Conservation (phyloP, 192 early-diverging fungal species). For the Backusella luteola region DNA sequence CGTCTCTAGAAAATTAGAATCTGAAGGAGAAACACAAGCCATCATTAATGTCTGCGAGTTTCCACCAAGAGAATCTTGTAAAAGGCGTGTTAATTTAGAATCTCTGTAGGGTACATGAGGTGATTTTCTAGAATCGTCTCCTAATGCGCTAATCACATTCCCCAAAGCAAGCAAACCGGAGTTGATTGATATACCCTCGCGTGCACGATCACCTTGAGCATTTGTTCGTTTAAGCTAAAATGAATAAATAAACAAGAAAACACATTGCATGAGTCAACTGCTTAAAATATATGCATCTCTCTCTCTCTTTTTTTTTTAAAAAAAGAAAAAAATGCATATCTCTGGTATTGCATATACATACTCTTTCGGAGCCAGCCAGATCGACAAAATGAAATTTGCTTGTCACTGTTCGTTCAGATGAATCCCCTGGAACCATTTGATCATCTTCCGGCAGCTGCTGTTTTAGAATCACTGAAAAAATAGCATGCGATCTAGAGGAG, state of each 20-base stretch:
- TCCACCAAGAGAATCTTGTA: slow-evolving; percentile 96
- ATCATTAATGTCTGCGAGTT: slow-evolving; percentile 94
- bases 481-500: slow-evolving; percentile 95
- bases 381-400: slow-evolving; percentile 99
- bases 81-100: slow-evolving; percentile 92
- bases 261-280: neutral
- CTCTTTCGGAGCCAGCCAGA: slow-evolving; percentile 92
- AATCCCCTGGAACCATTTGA: slow-evolving; percentile 16
- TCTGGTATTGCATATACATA: slow-evolving; percentile 21
- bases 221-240: slow-evolving; percentile 81
- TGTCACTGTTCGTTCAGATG: neutral
- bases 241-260: neutral
- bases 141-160: slow-evolving; percentile 95
- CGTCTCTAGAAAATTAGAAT: slow-evolving; percentile 83
- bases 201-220: slow-evolving; percentile 87
- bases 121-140: slow-evolving; percentile 59
- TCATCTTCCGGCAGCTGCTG: slow-evolving; percentile 59
- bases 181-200: slow-evolving; percentile 97
- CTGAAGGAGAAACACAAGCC: slow-evolving; percentile 88
- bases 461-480: slow-evolving; percentile 87
- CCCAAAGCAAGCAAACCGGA: slow-evolving; percentile 94
- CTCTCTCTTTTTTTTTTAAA: neutral
- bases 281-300: neutral
- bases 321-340: neutral
- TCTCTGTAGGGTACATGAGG: slow-evolving; percentile 95